phyloP scores from a whole-genome alignment of 2,329 filamentous ascomycete genomes.

The Diaporthe capsici region DNA sequence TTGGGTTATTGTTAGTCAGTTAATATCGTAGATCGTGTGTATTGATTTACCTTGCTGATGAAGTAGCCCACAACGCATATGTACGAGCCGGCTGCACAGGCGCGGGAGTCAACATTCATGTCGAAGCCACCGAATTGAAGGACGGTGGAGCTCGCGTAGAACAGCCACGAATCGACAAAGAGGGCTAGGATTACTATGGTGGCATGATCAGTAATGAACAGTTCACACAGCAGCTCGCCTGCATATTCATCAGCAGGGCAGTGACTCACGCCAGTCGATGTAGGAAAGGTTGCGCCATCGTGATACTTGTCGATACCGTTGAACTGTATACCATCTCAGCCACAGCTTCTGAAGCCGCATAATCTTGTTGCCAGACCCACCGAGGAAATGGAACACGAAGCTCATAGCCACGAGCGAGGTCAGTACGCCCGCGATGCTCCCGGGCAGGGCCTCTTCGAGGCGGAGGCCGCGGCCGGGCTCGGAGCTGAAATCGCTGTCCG shows the following conservation, averaged over 20 bases:
- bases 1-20: neutral
- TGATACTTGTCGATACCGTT: constrained; percentile 17
- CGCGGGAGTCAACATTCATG: neutral
- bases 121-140: constrained; percentile 20
- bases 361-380: neutral
- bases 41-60: constrained; percentile 8
- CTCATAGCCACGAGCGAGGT: constrained; percentile 10
- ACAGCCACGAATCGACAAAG: neutral
- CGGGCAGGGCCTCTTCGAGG: neutral
- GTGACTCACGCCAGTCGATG: constrained; percentile 12
- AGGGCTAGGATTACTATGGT: neutral
- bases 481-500: neutral
- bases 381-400: constrained; percentile 2
- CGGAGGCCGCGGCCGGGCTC: neutral
- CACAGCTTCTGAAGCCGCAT: neutral
- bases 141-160: neutral
- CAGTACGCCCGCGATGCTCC: neutral
- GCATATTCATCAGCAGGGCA: neutral
- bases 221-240: neutral
- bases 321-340: neutral
- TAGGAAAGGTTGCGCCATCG: constrained; percentile 9
- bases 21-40: neutral
- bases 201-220: neutral
- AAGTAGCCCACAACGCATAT: constrained; percentile 12
- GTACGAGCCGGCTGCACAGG: neutral